These are phyloP conservation scores for Fusarium pseudoanthophilum DNA, from an alignment of 2,329 filamentous ascomycete genomes.

Conservation along the genomic window DNA sequence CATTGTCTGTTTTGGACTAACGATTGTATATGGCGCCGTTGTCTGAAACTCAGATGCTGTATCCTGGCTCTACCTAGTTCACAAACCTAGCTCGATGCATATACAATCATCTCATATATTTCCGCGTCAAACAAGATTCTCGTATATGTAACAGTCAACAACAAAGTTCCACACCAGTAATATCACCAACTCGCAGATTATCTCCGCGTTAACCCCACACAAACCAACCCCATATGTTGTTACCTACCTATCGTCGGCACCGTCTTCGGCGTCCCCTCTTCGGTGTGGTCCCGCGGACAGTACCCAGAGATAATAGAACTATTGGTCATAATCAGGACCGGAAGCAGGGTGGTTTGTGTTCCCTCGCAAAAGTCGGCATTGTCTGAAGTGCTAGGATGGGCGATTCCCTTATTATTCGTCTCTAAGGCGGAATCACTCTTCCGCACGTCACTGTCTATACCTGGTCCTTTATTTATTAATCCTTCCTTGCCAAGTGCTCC, in stretches of 20 bases:
- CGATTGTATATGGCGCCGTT: neutral
- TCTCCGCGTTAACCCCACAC: conserved; percentile 22
- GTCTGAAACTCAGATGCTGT: neutral
- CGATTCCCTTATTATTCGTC: neutral
- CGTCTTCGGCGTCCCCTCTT: conserved; percentile 30
- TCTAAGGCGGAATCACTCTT: conserved; percentile 32
- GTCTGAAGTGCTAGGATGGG: neutral
- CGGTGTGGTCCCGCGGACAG: conserved; percentile 24
- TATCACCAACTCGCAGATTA: neutral
- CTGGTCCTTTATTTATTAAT: conserved; percentile 2
- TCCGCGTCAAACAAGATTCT: neutral
- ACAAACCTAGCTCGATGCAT: neutral
- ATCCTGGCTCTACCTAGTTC: neutral
- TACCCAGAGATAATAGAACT: neutral
- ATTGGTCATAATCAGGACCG: conserved; percentile 28
- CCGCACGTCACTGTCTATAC: conserved; percentile 6
- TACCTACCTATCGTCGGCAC: conserved; percentile 23
- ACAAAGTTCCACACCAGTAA: neutral
- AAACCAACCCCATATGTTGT: conserved; percentile 8
- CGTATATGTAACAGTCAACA: neutral
- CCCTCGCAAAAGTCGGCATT: conserved; percentile 21
- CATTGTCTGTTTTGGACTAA: neutral
- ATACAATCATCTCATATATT: neutral
- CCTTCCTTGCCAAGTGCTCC: neutral
- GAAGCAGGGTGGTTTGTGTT: neutral